Evolutionary conservation across 306 rosid genomes (phyloP), one percentile per base, ranked within the genome.

Genomic region (Neltuma alba): DNA sequence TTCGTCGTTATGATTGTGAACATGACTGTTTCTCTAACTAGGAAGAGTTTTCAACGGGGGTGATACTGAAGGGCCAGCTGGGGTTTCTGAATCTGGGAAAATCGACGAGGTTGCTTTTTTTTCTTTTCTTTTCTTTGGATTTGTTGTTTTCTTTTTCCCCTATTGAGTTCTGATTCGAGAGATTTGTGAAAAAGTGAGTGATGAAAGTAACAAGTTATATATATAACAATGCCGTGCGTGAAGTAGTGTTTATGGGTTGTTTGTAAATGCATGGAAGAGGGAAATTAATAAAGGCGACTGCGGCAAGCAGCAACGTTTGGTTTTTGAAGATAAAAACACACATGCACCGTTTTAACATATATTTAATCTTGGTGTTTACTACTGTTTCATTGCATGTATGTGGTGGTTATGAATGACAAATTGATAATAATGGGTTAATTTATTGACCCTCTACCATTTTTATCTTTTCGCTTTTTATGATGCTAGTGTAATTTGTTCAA

Each of bases 1-100:
- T 62, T 88, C 91, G 4, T 83, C 92, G 64, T 79, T 90, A 41
- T 94, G 83, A 79, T 75, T 65, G 20, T 70, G 23, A 60, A 13
- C 18, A 14, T 60, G 65, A 60, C 37, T 60, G 9, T 45, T 69
- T 70, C 76, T 78, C 81, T 81, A 58, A 74, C 76, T 72, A 72
- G 88, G 79, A 77, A 82, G 73, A 75, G 77, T 37, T 84, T 72
- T 73, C 82, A 48, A 47, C 47, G 66, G 68, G 74, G 83, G 77
- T 61, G 2, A 33, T 33, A 5, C 36, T 1, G 36, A 3, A 3
- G 4, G 36, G 36, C 4, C 36, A 33, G 2, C 36, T 33, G 36
- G 74, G 45, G 67, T 54, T 80, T 78, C 77, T 77, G 70, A 70
- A 67, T 48, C 57, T 55, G 62, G n/a, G n/a, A n/a, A 58, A 75